Evolutionary conservation across 108 stramenopile genomes (phyloP).

Genomic region (Skeletonema marinoi): DNA sequence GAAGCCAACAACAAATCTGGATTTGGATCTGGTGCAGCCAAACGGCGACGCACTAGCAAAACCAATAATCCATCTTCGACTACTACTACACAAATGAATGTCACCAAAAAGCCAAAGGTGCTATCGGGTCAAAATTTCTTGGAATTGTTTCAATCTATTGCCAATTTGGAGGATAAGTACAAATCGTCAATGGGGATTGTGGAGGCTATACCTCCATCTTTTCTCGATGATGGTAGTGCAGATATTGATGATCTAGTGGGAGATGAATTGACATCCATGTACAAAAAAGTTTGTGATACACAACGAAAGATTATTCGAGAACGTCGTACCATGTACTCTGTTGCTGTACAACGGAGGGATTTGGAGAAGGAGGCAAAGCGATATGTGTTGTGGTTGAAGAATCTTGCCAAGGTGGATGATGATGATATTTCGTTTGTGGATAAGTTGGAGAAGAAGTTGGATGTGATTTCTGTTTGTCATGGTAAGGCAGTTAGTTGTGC

Average conservation of each 20-base stretch:
- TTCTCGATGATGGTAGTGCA: constrained; percentile 12
- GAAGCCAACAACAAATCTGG: constrained; percentile 5
- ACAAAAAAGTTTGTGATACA: constrained; percentile 51
- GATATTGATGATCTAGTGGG: constrained; percentile 45
- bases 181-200: constrained; percentile 27
- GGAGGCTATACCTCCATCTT: constrained; percentile 28
- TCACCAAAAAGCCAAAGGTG: constrained; percentile 28
- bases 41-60: constrained; percentile 50
- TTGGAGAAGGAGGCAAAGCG: constrained; percentile 67
- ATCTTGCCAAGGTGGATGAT: constrained; percentile 65
- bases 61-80: not conserved
- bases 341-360: constrained; percentile 55
- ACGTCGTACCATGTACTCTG: constrained; percentile 55
- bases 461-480: constrained; percentile 52
- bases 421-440: constrained; percentile 71
- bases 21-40: constrained; percentile 26
- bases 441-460: constrained; percentile 56
- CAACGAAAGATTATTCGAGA: constrained; percentile 42
- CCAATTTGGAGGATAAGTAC: constrained; percentile 37
- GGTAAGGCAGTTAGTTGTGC: constrained; percentile 5
- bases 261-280: constrained; percentile 50
- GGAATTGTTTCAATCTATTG: constrained; percentile 34
- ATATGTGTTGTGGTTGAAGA: constrained; percentile 75
- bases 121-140: constrained; percentile 35
- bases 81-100: not conserved